A percentile compares a stretch with the other conserved stretches of the same genome.
These are phyloP conservation scores for Aureobasidium sp. DNA, from an alignment of 2,329 filamentous ascomycete genomes.

Conservation along the genomic window DNA sequence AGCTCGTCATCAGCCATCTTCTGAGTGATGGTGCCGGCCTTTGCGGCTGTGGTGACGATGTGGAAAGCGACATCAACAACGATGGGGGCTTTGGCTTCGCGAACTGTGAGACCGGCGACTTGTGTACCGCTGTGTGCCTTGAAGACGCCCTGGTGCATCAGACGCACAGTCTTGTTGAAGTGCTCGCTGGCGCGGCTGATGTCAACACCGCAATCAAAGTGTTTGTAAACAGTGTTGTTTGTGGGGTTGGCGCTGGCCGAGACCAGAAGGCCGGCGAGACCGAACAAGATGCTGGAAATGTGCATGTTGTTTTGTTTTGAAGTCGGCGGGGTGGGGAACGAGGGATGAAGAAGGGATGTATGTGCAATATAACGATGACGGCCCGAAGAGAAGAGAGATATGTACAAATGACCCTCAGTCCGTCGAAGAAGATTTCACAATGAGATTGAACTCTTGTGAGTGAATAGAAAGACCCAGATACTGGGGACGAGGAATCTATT, in stretches of 20 bases:
- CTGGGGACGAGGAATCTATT: constrained; percentile 10
- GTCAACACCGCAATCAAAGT: constrained; percentile 36
- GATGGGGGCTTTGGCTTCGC: constrained; percentile 21
- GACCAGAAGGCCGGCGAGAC: constrained; percentile 13
- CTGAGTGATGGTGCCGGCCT: constrained; percentile 30
- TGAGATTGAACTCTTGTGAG: constrained; percentile 7
- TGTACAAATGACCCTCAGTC: neutral
- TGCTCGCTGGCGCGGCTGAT: constrained; percentile 28
- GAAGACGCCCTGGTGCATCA: constrained; percentile 24
- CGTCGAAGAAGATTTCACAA: constrained; percentile 6
- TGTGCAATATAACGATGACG: neutral
- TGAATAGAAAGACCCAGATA: constrained; percentile 1
- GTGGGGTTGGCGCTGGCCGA: constrained; percentile 8
- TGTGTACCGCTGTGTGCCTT: constrained; percentile 19
- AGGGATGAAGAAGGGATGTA: too few relatives aligned
- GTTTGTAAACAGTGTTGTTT: constrained; percentile 13
- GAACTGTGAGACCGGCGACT: constrained; percentile 18
- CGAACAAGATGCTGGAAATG: neutral
- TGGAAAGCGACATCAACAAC: constrained; percentile 37
- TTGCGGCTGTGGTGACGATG: constrained; percentile 31
- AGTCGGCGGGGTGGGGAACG: neutral
- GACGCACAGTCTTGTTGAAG: constrained; percentile 30
- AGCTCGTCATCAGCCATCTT: constrained; percentile 32
- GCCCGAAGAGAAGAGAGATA: too few relatives aligned
- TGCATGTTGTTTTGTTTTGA: constrained; percentile 13